phyloP scores from a whole-genome alignment of 352 stramenopile species.

The Thraustotheca clavata region DNA sequence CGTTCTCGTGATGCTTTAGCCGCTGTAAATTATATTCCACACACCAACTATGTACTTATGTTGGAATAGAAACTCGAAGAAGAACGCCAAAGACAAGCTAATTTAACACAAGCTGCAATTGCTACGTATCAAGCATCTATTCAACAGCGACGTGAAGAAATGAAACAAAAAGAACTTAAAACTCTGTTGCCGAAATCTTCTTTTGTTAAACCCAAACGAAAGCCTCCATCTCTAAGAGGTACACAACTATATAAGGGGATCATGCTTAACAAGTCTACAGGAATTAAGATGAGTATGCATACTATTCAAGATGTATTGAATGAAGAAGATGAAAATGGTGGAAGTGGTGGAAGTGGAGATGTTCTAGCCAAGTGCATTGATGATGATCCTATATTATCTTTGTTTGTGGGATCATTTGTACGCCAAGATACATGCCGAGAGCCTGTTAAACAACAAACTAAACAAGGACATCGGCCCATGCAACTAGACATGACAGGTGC shows the following conservation, averaged over 20 bases:
- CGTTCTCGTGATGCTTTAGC: constrained; percentile 33
- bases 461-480: constrained; percentile 24
- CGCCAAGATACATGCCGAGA: constrained; percentile 24
- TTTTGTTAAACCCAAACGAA: constrained; percentile 30
- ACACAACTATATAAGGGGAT: too few species aligned
- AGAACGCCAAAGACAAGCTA: constrained; percentile 1
- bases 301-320: constrained; percentile 55
- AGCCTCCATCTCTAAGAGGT: constrained; percentile 14
- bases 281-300: constrained; percentile 18
- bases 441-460: constrained; percentile 18
- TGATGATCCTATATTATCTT: constrained; percentile 13
- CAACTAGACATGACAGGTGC: constrained; percentile 48
- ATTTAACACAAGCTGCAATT: not conserved
- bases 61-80: constrained; percentile 16
- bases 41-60: too few species aligned
- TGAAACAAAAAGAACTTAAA: constrained; percentile 42
- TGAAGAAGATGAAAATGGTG: constrained; percentile 45
- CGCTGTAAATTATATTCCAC: constrained; percentile 7
- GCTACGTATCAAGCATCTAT: constrained; percentile 24
- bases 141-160: constrained; percentile 43
- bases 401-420: constrained; percentile 20
- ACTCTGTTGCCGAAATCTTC: constrained; percentile 52
- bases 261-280: too few species aligned
- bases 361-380: not conserved
- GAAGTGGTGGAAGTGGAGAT: constrained; percentile 16